These are phyloP conservation scores for Bifiguratus adelaidae DNA, from an alignment of 192 early-diverging fungal species.

Conservation along the genomic window DNA sequence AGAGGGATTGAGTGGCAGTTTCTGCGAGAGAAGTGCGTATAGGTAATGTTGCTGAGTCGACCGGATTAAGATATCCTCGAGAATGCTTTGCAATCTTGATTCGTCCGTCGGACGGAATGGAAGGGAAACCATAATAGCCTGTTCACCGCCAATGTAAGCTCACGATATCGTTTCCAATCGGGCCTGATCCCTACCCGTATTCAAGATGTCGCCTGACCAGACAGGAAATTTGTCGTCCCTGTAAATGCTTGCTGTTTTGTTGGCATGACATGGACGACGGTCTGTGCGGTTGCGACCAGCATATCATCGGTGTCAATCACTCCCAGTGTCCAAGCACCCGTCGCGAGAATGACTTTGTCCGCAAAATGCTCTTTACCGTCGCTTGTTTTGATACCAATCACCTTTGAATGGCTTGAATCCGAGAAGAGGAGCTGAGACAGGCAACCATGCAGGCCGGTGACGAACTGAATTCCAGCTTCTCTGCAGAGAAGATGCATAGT, in stretches of 20 bases:
- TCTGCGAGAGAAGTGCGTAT: too few relatives aligned
- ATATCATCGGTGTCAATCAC: conserved; percentile 24
- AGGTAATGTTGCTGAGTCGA: conserved; percentile 1
- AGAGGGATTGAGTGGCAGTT: too few relatives aligned
- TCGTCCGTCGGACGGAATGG: conserved; percentile 13
- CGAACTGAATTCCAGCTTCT: conserved; percentile 4
- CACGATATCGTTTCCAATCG: neutral
- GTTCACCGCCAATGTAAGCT: neutral
- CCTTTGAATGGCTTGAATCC: neutral
- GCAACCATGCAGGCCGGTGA: conserved; percentile 1
- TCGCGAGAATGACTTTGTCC: conserved; percentile 25
- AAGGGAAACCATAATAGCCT: conserved; percentile 39
- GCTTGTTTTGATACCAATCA: conserved; percentile 24
- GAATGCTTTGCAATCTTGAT: conserved; percentile 36
- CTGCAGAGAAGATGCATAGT: conserved; percentile 10
- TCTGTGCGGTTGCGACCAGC: conserved; percentile 33
- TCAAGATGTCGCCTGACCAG: conserved; percentile 37
- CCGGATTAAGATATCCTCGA: conserved; percentile 30
- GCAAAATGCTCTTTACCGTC: conserved; percentile 26
- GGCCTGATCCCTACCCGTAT: conserved; percentile 11
- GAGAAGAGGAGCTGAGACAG: neutral
- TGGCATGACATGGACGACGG: conserved; percentile 36
- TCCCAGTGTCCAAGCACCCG: conserved; percentile 37
- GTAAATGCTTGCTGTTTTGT: conserved; percentile 5
- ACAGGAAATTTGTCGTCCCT: conserved; percentile 23